Percentiles rank a stretch among this genome's conserved stretches.
Evolutionary conservation across 148 eudicot genomes (phyloP).

Genomic region (Rhododendron griersonianum): DNA sequence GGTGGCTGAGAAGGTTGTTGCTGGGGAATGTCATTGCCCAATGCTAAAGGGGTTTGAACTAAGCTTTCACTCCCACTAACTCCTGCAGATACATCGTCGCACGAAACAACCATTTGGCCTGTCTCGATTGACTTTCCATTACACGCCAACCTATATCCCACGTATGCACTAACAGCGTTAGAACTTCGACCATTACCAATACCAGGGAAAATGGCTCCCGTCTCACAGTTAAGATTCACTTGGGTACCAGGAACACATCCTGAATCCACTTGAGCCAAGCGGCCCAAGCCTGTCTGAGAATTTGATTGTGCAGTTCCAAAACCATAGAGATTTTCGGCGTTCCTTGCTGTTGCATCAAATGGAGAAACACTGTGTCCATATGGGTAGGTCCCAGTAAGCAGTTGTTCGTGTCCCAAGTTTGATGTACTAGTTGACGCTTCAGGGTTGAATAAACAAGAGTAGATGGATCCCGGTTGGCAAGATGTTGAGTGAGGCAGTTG

Average conservation of each 20-base stretch:
- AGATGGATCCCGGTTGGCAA: not conserved
- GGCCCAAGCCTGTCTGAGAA: not conserved
- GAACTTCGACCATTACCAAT: not conserved
- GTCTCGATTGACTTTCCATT: constrained; percentile 22
- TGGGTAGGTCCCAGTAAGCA: not conserved
- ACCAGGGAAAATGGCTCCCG: not conserved
- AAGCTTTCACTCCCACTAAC: not conserved
- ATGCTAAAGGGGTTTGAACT: not conserved
- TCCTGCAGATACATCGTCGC: not conserved
- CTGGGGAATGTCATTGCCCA: not conserved
- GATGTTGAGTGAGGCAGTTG: not conserved
- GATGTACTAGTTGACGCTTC: constrained; percentile 5
- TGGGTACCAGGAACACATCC: not conserved
- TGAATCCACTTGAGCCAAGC: not conserved
- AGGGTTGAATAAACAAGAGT: not conserved
- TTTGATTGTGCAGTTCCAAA: not conserved
- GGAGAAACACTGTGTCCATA: not conserved
- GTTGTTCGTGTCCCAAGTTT: constrained; percentile 1
- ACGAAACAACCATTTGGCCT: constrained; percentile 8
- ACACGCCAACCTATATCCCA: constrained; percentile 26
- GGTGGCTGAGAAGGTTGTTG: not conserved
- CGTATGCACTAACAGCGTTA: not conserved
- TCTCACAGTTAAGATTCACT: not conserved
- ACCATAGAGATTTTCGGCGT: not conserved
- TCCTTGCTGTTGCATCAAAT: not conserved